These are phyloP conservation scores for Pseudogymnoascus sp. DNA, from an alignment of 2,329 filamentous ascomycete species.

Conservation along the genomic window DNA sequence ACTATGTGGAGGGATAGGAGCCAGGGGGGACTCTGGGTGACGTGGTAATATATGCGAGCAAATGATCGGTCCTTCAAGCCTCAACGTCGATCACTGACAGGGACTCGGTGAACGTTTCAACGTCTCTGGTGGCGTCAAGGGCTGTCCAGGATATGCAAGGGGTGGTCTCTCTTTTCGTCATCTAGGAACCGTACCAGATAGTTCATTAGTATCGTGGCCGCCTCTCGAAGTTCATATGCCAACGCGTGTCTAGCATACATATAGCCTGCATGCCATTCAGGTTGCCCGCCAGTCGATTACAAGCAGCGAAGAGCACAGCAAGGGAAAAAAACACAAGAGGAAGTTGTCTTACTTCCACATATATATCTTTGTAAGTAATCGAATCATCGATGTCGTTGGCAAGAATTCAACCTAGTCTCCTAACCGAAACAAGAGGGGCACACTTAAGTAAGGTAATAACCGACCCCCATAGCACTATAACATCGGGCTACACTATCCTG, in stretches of 20 bases:
- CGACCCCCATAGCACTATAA: neutral
- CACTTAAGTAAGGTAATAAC: neutral
- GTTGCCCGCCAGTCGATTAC: neutral
- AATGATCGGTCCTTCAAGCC: neutral
- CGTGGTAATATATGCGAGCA: neutral
- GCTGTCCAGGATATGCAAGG: neutral
- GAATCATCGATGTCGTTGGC: neutral
- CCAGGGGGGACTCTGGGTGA: neutral
- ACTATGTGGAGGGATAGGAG: neutral
- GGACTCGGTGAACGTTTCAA: neutral
- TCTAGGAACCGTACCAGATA: neutral
- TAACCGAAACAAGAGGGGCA: neutral
- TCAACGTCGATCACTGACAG: neutral
- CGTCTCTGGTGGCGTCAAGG: neutral
- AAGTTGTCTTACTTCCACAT: neutral
- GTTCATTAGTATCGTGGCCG: neutral
- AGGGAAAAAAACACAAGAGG: neutral
- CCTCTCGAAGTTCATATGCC: neutral
- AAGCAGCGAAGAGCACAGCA: neutral
- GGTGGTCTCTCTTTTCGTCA: neutral
- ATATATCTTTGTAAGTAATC: neutral
- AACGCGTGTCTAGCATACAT: neutral
- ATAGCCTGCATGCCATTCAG: neutral
- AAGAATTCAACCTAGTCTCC: neutral
- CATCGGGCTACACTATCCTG: neutral